phyloP scores from a whole-genome alignment of 345 rosid genomes.

The Citrus hindsii region DNA sequence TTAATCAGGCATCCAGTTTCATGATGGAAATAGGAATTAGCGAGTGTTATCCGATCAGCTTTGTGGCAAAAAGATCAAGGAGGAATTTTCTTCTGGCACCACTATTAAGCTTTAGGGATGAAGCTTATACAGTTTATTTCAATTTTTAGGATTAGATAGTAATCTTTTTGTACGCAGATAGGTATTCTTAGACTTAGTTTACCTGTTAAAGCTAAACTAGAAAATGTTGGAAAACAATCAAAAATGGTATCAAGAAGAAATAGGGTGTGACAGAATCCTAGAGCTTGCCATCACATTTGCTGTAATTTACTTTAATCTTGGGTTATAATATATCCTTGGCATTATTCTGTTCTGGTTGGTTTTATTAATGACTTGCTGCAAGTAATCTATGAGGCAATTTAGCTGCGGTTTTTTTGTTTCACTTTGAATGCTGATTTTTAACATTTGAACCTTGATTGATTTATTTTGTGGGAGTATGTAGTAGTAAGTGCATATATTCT shows the following conservation, averaged over 20 bases:
- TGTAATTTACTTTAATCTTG: background rate
- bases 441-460: too few species aligned
- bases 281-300: background rate
- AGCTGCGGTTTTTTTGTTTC: background rate
- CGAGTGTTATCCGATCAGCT: slow-evolving; percentile 70
- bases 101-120: slow-evolving; percentile 69
- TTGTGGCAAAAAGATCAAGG: slow-evolving; percentile 51
- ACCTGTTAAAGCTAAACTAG: background rate
- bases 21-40: slow-evolving; percentile 38
- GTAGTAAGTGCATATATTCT: too few species aligned
- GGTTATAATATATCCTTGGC: background rate
- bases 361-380: background rate
- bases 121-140: slow-evolving; percentile 75
- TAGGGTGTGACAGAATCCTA: background rate
- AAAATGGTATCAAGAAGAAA: background rate
- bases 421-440: too few species aligned
- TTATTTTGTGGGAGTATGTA: too few species aligned
- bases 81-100: slow-evolving; percentile 73
- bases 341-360: background rate
- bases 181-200: background rate
- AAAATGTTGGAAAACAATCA: background rate
- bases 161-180: background rate
- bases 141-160: slow-evolving; percentile 28
- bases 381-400: background rate
- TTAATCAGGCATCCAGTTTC: slow-evolving; percentile 57